Evolutionary conservation across 257 asterid species (phyloP).

Genomic region (Primulina eburnea): DNA sequence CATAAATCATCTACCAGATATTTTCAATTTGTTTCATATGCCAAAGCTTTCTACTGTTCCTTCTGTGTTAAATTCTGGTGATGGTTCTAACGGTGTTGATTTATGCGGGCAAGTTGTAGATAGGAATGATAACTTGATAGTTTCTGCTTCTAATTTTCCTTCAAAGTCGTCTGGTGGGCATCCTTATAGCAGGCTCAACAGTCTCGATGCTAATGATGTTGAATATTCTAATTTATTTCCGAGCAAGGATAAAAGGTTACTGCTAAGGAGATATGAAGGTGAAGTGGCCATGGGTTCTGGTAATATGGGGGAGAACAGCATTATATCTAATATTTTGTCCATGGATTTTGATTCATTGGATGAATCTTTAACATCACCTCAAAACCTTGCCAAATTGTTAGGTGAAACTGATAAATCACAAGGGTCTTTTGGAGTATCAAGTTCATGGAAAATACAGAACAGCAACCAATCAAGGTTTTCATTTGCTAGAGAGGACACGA

Average conservation of each 20-base stretch:
- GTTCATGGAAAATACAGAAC: conserved; percentile 58
- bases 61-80: conserved; percentile 32
- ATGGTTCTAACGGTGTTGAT: conserved; percentile 33
- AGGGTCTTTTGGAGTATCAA: conserved; percentile 51
- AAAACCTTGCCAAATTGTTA: conserved; percentile 56
- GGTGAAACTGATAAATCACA: conserved; percentile 53
- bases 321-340: conserved; percentile 80
- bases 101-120: conserved; percentile 46
- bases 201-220: conserved; percentile 35
- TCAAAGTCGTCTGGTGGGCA: conserved; percentile 34
- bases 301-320: conserved; percentile 77
- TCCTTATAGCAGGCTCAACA: conserved; percentile 35
- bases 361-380: conserved; percentile 69
- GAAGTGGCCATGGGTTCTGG: conserved; percentile 35
- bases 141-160: conserved; percentile 44
- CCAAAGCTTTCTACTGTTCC: conserved; percentile 40
- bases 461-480: conserved; percentile 86
- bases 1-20: conserved; percentile 34
- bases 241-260: conserved; percentile 37
- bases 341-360: conserved; percentile 81
- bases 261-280: conserved; percentile 44
- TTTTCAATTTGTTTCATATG: conserved; percentile 35
- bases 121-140: conserved; percentile 40
- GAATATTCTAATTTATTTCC: conserved; percentile 38
- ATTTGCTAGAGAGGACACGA: conserved; percentile 79